Percentiles rank a stretch among this genome's conserved stretches.
These are phyloP conservation scores for Colletotrichum caudatum DNA, from an alignment of 2,329 filamentous ascomycete genomes.

Conservation along the genomic window DNA sequence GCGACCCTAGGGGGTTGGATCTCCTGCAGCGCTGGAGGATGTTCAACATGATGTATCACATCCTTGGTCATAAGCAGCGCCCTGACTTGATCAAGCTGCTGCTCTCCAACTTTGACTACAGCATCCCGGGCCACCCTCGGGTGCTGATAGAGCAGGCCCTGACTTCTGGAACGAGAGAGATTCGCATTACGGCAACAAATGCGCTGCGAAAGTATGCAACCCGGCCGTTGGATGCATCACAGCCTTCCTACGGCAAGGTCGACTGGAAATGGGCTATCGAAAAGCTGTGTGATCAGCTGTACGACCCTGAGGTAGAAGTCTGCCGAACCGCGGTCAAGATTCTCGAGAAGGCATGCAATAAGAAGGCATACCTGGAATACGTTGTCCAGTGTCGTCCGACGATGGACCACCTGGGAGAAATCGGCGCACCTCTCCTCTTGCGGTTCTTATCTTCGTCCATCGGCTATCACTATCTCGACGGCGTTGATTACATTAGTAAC, in stretches of 20 bases:
- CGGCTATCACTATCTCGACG: slow-evolving; percentile 96
- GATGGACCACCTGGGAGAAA: slow-evolving; percentile 94
- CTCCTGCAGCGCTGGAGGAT: slow-evolving; percentile 97
- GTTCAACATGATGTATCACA: slow-evolving; percentile 99
- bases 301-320: slow-evolving; percentile 96
- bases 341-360: slow-evolving; percentile 95
- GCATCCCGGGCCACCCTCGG: slow-evolving; percentile 86
- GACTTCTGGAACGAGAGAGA: slow-evolving; percentile 90
- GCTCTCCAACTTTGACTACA: slow-evolving; percentile 92
- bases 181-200: slow-evolving; percentile 90
- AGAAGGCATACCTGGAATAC: slow-evolving; percentile 90
- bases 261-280: slow-evolving; percentile 97
- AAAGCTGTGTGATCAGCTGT: slow-evolving; percentile 96
- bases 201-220: slow-evolving; percentile 88
- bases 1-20: slow-evolving; percentile 82
- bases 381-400: slow-evolving; percentile 96
- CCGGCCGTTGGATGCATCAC: slow-evolving; percentile 55
- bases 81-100: slow-evolving; percentile 92
- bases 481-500: slow-evolving; percentile 97
- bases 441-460: slow-evolving; percentile 96
- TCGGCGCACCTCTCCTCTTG: slow-evolving; percentile 90
- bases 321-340: slow-evolving; percentile 98
- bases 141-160: slow-evolving; percentile 94
- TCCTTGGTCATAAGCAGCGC: slow-evolving; percentile 89
- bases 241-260: slow-evolving; percentile 50